Percentiles rank a stretch among this genome's conserved stretches.
phyloP scores from a whole-genome alignment of 352 stramenopile genomes.

The Phytopythium helicoides region DNA sequence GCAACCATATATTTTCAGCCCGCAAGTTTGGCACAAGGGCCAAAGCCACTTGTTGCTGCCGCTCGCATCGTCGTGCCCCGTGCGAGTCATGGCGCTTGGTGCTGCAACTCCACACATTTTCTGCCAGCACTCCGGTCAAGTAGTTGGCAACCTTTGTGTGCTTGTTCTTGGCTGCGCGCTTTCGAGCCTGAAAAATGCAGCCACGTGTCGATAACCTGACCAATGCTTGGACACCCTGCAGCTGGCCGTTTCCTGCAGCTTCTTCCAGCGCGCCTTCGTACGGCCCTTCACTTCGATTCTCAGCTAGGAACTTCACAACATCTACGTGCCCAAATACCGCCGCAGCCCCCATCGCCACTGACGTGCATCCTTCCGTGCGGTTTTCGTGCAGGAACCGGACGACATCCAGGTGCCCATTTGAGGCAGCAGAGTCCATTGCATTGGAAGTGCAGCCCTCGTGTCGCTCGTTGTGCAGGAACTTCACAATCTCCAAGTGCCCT shows the following conservation, averaged over 20 bases:
- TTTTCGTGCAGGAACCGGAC: constrained; percentile 31
- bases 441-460: constrained; percentile 23
- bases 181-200: constrained; percentile 30
- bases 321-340: constrained; percentile 20
- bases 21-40: too few species aligned
- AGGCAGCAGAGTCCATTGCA: constrained; percentile 34
- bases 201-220: constrained; percentile 22
- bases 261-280: constrained; percentile 30
- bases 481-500: constrained; percentile 22
- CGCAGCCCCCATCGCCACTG: constrained; percentile 26
- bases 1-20: too few species aligned
- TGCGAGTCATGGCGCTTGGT: constrained; percentile 20
- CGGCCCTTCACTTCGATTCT: constrained; percentile 26
- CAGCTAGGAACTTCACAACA: constrained; percentile 26
- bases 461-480: constrained; percentile 23
- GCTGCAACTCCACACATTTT: constrained; percentile 32
- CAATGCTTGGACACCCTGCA: constrained; percentile 19
- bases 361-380: constrained; percentile 23
- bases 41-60: background rate
- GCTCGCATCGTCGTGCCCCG: constrained; percentile 22
- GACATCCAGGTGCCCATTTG: constrained; percentile 24
- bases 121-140: constrained; percentile 24
- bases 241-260: constrained; percentile 27
- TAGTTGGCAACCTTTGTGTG: constrained; percentile 20
- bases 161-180: constrained; percentile 30